Base-by-base conservation (phyloP, 2,329 filamentous ascomycete species). In the Paraphoma chrysanthemicola region DNA sequence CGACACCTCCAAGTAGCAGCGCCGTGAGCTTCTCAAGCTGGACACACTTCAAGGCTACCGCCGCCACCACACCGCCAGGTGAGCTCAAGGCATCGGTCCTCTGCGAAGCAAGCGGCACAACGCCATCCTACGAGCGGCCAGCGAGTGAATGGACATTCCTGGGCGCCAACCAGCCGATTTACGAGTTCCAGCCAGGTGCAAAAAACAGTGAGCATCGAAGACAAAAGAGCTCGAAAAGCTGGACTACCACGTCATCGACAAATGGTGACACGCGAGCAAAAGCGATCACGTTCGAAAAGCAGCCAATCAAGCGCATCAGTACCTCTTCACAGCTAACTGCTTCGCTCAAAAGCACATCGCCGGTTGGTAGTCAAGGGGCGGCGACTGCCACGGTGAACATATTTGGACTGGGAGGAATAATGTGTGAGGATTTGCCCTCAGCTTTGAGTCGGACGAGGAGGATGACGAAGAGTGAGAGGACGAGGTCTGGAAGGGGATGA, bases 381-480 rank as follows among this genome's bases (percentile, higher is more conserved):
- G 48, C 42, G 33, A 53, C 62, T 51, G 48, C 46, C 23, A 44
- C 46, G 38, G 31, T 48, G 36, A 50, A 54, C 18, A 59, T 16
- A 29, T 54, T 60, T 31, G 60, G 55, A 7, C 10, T 61, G 14
- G 51, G 52, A n/a, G 49, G 48, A 10, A 16, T 51, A 52, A 57
- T 49, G 2, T 66, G 54, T 54, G 54, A 59, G 11, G 64, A 66
- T 14, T 52, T 71, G 11, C 58, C 67, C 10, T 68, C 64, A 17
- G 61, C 63, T 7, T 68, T 39, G 68, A 70, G 8, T 66, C 62
- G 10, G 66, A 71, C 4, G 60, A 68, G 9, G 60, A 66, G 16
- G 65, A 64, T 11, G 59, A 66, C 23, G 48, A 54, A 44, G 33
- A 30, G 30, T 16, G 12, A 38, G 30, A 6, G 11, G 14, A 8